phyloP scores from a whole-genome alignment of 176 grass and related monocot genomes.

The Eremochloa ophiuroides region DNA sequence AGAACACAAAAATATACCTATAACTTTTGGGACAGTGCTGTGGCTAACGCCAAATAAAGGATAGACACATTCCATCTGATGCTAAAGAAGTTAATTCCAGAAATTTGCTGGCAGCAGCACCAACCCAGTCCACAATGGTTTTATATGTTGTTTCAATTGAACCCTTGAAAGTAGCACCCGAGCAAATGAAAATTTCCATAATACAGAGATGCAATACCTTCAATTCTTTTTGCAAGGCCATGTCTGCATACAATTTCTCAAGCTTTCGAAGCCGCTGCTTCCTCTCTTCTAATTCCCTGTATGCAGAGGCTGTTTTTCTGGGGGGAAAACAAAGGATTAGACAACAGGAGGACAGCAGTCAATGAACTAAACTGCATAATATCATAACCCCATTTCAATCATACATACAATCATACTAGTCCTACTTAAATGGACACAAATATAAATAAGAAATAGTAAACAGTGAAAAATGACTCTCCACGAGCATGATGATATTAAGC shows the following conservation, averaged over 20 bases:
- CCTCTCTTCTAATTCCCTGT: conserved; percentile 82
- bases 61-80: not conserved
- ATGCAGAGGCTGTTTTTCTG: conserved; percentile 66
- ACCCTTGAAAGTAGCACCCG: not conserved
- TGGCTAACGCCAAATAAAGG: not conserved
- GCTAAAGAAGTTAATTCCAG: not conserved
- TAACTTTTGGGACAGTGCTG: not conserved
- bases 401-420: not conserved
- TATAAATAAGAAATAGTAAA: not conserved
- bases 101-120: not conserved
- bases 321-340: not conserved
- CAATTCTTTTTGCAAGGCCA: conserved; percentile 91
- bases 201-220: conserved; percentile 41
- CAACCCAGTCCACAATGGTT: not conserved
- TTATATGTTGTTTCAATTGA: not conserved
- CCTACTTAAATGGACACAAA: not conserved
- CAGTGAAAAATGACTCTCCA: not conserved
- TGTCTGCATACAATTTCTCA: conserved; percentile 79
- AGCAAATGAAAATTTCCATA: not conserved
- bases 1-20: not conserved
- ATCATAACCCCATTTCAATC: not conserved
- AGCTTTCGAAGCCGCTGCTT: conserved; percentile 66
- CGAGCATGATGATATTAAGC: not conserved
- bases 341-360: not conserved
- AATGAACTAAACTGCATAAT: conserved; percentile 3